phyloP scores from a whole-genome alignment of 768 basidiomycete species.

The Leucocoprinus sp. region DNA sequence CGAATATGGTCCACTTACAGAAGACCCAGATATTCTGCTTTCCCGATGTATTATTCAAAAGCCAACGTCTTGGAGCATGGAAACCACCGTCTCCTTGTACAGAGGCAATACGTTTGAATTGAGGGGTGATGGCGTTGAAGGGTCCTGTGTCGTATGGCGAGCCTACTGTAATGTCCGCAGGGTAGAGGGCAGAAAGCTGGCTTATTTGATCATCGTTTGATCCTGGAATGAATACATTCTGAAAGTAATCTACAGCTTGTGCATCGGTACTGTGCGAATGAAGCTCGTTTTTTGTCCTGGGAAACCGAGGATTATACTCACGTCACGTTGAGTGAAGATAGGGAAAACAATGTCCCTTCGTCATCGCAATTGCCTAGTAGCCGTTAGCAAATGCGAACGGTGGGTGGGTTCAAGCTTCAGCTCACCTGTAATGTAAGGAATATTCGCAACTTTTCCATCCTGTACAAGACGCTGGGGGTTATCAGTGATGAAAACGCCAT shows the following conservation, averaged over 20 bases:
- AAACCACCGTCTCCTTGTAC: constrained; percentile 44
- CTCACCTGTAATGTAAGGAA: constrained; percentile 40
- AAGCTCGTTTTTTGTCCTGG: background rate
- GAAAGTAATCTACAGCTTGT: constrained; percentile 17
- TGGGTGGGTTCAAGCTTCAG: background rate
- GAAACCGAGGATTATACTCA: constrained; percentile 15
- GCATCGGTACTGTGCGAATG: constrained; percentile 17
- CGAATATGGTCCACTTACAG: constrained; percentile 18
- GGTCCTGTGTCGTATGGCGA: constrained; percentile 45
- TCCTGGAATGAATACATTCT: constrained; percentile 24
- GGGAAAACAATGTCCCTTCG: constrained; percentile 49
- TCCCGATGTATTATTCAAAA: constrained; percentile 28
- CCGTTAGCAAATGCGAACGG: background rate
- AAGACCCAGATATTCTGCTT: constrained; percentile 35
- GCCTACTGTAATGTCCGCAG: constrained; percentile 32
- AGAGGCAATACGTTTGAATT: constrained; percentile 42
- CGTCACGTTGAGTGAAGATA: constrained; percentile 43
- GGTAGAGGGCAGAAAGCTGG: constrained; percentile 27
- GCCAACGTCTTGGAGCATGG: constrained; percentile 40
- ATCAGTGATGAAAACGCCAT: constrained; percentile 41
- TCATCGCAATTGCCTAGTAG: constrained; percentile 46
- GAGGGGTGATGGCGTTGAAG: constrained; percentile 34
- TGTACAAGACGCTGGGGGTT: constrained; percentile 34
- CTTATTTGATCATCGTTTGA: constrained; percentile 22
- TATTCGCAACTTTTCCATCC: constrained; percentile 35